Evolutionary conservation across 768 basidiomycete species (phyloP).

Genomic region (Rhizopogon vinicolor): DNA sequence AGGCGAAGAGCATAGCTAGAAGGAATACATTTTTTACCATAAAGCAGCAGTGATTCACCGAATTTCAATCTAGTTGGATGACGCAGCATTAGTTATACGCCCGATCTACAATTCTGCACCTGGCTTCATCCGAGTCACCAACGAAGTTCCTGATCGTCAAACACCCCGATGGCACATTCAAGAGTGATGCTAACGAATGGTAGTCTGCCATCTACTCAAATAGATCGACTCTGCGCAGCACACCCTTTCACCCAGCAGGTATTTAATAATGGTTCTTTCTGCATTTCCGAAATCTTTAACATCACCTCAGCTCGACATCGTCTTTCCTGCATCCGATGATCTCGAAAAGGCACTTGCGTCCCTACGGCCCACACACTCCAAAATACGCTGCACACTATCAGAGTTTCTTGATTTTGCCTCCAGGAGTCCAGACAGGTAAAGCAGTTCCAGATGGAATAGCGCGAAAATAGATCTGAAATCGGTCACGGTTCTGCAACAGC

Average conservation of each 20-base stretch:
- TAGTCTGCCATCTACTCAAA: constrained; percentile 19
- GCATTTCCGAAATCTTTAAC: not conserved
- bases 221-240: constrained; percentile 31
- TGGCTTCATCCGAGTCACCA: not conserved
- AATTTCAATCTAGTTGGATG: no score
- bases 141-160: not conserved
- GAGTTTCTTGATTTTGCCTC: constrained; percentile 39
- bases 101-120: not conserved
- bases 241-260: constrained; percentile 55
- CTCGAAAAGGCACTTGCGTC: constrained; percentile 36
- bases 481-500: constrained; percentile 18
- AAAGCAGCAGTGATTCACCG: no score
- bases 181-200: constrained; percentile 16
- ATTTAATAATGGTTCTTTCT: constrained; percentile 14
- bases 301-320: constrained; percentile 50
- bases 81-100: no score
- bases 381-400: constrained; percentile 37
- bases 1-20: no score
- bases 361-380: constrained; percentile 41
- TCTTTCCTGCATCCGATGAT: constrained; percentile 44
- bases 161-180: constrained; percentile 10
- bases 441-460: not conserved
- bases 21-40: no score
- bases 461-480: not conserved
- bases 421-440: constrained; percentile 25